Base-by-base conservation (phyloP, 345 rosid genomes). In the Stellera chamaejasme region DNA sequence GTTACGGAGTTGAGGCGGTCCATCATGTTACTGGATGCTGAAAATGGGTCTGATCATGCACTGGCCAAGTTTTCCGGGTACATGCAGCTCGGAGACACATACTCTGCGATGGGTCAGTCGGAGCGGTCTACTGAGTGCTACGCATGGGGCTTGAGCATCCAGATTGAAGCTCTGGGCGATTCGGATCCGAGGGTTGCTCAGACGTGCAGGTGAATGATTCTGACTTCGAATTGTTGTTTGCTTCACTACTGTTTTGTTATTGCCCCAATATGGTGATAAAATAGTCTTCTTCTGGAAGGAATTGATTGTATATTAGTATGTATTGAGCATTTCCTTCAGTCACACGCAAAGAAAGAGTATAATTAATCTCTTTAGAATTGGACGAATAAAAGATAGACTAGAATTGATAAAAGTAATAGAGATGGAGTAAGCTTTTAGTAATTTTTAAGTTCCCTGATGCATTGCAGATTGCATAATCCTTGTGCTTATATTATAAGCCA, bases 81-180 rank as follows among this genome's bases (percentile, higher is more conserved):
- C 5, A 72, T 77, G 85, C 80, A 77, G 63, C 75, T 80, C 1
- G 85, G 85, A 0, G 85, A 80, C 54, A 77, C 80, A 54, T 80
- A 58, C 59, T 69, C 76, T 0, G 63, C 72, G 66, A 61, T 77
- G 53, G 82, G 85, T n/a, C 71, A 64, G 13, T 13, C 72, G 60
- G 82, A 77, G 10, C 66, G 54, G 26, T 74, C 85, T 70, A 69
- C 72, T 44, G 45, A 57, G 32, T 77, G 74, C 55, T 80, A 80
- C 19, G 74, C 65, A 42, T 62, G 64, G 46, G 82, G 78, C 59
- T 61, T 80, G 54, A 53, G 52, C 64, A 65, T 72, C 69, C 85
- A 80, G 61, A 72, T 72, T 28, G 74, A 75, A 43, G 68, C 76
- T 45, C 66, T 77, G 13, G 80, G 82, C 43, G 61, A 67, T 27